Evolutionary conservation across 331 rosid species (phyloP), one percentile per base, ranked within the genome.

Genomic region (Acacia concinna): DNA sequence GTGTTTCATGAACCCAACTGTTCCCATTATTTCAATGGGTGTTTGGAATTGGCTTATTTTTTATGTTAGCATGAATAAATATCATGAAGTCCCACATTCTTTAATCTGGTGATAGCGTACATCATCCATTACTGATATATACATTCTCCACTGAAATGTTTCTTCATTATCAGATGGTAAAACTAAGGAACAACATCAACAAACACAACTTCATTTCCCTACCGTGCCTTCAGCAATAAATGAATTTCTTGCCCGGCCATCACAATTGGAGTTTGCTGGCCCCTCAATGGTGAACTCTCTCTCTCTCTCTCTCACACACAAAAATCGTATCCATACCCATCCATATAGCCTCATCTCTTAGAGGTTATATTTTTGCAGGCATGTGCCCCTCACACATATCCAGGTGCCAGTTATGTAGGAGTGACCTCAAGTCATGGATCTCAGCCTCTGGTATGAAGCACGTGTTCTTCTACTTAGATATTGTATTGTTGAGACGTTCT

Each of bases 371-470:
- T 41, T 41, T 69, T 69, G 57, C 74, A 69, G 74, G 56, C 74
- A 69, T 40, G 54, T 68, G 6, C 21, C 13, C 34, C 54, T 40
- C 25, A 12, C 52, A 52, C 31, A 13, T 43, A 43, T 43, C 43
- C 52, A 40, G 73, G 31, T 40, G 34, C 73, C 49, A 11, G 11
- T 41, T 23, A 68, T 41, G 73, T 13, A 12, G 54, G 54, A 43
- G 56, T 43, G 37, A 69, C 56, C 74, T 49, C 74, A 41, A 43
- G 21, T 69, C 7, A 69, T 69, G 73, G 73, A 41, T 21, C 73
- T 21, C 54, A 40, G 54, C 34, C 73, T 40, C 49, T 69, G 57
- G 74, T 69, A 68, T 23, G 34, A 5, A 68, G 15, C 32, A 68
- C 7, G 1, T 38, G 1, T 3, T 46, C 21, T 40, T 52, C 15